Base-by-base conservation (phyloP, 169 alveolate genomes). In the Cryptosporidium ryanae region DNA sequence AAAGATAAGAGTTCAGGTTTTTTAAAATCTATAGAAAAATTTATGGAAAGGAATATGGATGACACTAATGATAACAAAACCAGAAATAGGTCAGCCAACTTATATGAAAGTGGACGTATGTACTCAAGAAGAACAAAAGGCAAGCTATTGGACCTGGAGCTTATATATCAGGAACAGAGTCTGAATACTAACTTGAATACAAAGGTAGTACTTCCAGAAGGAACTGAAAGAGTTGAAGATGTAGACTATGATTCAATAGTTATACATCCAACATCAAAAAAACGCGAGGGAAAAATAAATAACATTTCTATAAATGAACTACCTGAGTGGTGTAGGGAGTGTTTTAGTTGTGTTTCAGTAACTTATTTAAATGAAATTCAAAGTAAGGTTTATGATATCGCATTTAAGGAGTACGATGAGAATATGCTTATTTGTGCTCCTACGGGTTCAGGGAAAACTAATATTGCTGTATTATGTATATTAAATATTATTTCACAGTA, bases 391-490 rank as follows among this genome's bases (percentile, higher is more conserved):
- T 96, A 90, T 82, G 94, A 96, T 8, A 91, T 94, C 15, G 99
- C 99, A 1, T 96, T 97, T 82, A 91, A 94, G 64, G 92, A 91
- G 29, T 95, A 94, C 57, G 96, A 96, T 82, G 99, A 98, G 82
- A 99, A 99, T 92, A 65, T 99, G 95, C 91, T 99, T 49, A 95
- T 99, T 7, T 98, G 99, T 84, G 99, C 99, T 23, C 99, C 99
- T 10, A 99, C 99, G 1, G 99, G 99, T 10, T 99, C 99, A 7
- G 99, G 99, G 21, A 99, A 99, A 93, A 99, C 99, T 7, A 99
- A 98, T 91, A 97, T 98, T 64, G 99, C 99, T 64, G 90, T 99
- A 90, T 93, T 99, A 66, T 94, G 99, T 59, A 98, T 98, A 48
- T 91, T 99, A 64, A 95, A 98, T 82, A 98, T 95, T 82, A 87